These are phyloP conservation scores for Echeveria elegans DNA, from an alignment of 164 flowering plant species.

Conservation along the genomic window DNA sequence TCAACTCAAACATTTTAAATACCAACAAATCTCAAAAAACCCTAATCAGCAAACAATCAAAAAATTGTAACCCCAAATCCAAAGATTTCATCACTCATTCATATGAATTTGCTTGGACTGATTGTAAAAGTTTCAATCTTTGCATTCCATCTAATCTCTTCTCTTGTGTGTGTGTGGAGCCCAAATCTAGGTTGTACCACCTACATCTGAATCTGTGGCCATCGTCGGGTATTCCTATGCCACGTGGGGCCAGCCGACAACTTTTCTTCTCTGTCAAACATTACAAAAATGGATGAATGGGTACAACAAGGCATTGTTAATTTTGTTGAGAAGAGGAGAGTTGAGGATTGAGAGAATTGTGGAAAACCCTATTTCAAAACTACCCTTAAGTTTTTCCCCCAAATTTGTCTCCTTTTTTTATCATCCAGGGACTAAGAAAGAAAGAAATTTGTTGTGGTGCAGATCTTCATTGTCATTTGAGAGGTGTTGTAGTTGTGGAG, in stretches of 20 bases:
- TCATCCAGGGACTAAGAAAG: neutral
- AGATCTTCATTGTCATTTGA: neutral
- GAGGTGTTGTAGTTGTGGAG: neutral
- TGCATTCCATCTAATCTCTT: neutral
- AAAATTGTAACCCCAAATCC: neutral
- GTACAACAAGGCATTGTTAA: neutral
- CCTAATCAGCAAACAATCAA: neutral
- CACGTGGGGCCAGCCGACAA: slow-evolving; percentile 2
- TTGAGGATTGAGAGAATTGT: slow-evolving; percentile 4
- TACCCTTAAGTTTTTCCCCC: neutral
- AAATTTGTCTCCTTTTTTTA: slow-evolving; percentile 1
- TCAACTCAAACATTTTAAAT: neutral
- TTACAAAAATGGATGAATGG: neutral
- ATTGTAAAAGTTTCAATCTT: slow-evolving; percentile 4
- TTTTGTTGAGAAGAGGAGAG: neutral
- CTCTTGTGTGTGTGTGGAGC: slow-evolving; percentile 4
- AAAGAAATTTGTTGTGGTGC: neutral
- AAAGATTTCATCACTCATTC: slow-evolving; percentile 3
- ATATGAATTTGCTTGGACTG: neutral
- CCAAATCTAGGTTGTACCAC: slow-evolving; percentile 7
- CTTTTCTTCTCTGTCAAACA: neutral
- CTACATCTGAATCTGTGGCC: neutral
- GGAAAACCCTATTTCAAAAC: slow-evolving; percentile 5
- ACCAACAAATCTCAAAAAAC: neutral
- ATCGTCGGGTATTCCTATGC: neutral